A percentile compares a stretch with the other conserved stretches of the same genome.
Conservation (phyloP, 129 eudicot genomes). For the Pseudognaphalium luteoalbum region DNA sequence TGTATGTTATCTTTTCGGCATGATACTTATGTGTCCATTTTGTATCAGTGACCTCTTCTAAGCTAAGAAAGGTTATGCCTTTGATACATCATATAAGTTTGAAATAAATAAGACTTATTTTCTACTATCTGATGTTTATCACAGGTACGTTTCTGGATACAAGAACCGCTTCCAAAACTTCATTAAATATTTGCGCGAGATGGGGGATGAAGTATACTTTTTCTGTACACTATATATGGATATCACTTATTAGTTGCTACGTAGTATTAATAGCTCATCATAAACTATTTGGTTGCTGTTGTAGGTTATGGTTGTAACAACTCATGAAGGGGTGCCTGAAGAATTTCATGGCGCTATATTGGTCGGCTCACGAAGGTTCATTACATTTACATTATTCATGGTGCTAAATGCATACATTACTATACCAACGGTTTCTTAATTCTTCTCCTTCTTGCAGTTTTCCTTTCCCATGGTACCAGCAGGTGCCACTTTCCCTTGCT, state of each 20-base stretch:
- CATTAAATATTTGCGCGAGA: slow-evolving; percentile 85
- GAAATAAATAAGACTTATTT: slow-evolving; percentile 11
- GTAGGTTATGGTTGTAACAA: slow-evolving; percentile 95
- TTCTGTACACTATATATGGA: neutral
- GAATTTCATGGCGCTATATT: slow-evolving; percentile 91
- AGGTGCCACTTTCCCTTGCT: slow-evolving; percentile 97
- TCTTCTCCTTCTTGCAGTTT: slow-evolving; percentile 51
- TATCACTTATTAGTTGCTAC: neutral
- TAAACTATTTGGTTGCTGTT: slow-evolving; percentile 20
- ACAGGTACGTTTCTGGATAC: slow-evolving; percentile 95
- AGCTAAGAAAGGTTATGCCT: slow-evolving; percentile 3
- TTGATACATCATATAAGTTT: slow-evolving; percentile 6
- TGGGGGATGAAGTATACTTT: slow-evolving; percentile 91
- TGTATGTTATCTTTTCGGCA: neutral
- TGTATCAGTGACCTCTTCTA: neutral
- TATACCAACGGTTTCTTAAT: slow-evolving; percentile 21
- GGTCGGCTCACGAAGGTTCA: slow-evolving; percentile 80
- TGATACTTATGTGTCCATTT: neutral
- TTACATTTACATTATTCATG: slow-evolving; percentile 1
- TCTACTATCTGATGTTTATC: slow-evolving; percentile 22
- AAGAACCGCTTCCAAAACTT: slow-evolving; percentile 96
- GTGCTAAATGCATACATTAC: neutral
- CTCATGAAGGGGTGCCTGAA: slow-evolving; percentile 94
- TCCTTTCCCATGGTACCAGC: slow-evolving; percentile 95
- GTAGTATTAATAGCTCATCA: slow-evolving; percentile 1